These are phyloP conservation scores for Grigorovia yakushimaensis DNA, from an alignment of 805 yeast genomes.

Conservation along the genomic window DNA sequence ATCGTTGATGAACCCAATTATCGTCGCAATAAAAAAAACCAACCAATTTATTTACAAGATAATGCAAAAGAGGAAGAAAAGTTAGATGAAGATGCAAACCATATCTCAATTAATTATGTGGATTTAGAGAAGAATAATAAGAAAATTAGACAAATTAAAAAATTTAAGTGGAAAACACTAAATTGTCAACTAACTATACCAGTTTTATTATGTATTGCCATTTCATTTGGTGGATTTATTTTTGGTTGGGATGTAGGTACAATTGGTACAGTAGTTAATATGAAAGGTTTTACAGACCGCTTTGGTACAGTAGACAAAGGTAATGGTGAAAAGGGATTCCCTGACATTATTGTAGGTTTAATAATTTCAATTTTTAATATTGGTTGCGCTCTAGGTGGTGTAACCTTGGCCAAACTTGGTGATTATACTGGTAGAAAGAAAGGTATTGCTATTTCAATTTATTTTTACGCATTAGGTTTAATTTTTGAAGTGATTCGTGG, in stretches of 20 bases:
- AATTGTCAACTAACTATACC: constrained; percentile 4
- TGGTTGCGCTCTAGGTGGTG: constrained; percentile 65
- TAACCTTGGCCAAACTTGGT: constrained; percentile 46
- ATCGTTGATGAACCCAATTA: no score
- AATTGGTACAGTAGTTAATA: constrained; percentile 59
- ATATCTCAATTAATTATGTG: neutral
- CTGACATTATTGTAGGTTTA: constrained; percentile 39
- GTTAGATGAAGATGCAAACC: neutral
- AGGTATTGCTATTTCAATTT: constrained; percentile 38
- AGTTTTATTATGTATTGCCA: constrained; percentile 39
- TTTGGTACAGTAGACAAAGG: constrained; percentile 36
- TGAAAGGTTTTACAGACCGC: constrained; percentile 42
- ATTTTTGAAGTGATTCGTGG: constrained; percentile 27
- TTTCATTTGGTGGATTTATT: constrained; percentile 63
- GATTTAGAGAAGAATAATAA: neutral
- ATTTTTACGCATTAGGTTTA: constrained; percentile 29
- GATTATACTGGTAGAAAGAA: constrained; percentile 53
- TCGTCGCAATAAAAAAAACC: no score
- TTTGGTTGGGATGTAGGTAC: constrained; percentile 74
- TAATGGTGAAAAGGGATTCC: constrained; percentile 23
- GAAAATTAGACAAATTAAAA: neutral
- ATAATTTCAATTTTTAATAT: constrained; percentile 50
- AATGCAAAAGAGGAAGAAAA: neutral
- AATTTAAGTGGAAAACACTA: neutral
- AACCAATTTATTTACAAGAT: neutral